Conservation (phyloP, 108 stramenopile genomes). For the Stephanodiscus minutulus region DNA sequence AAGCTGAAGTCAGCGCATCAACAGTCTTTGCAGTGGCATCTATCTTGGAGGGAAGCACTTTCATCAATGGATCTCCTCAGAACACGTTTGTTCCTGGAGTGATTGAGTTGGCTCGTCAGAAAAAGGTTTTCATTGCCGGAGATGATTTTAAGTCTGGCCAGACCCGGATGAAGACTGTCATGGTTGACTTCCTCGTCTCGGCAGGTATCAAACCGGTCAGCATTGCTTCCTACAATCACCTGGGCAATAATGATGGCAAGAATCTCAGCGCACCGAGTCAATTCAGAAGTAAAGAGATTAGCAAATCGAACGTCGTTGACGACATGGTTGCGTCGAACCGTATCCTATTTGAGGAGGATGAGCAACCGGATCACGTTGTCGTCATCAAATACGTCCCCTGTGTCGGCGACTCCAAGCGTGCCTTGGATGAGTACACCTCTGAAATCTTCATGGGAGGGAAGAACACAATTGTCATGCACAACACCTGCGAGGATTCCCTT, state of each 20-base stretch:
- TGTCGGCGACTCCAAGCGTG: conserved; percentile 97
- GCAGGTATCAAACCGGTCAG: conserved; percentile 97
- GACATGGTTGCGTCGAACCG: conserved; percentile 98
- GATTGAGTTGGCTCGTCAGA: conserved; percentile 83
- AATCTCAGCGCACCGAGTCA: conserved; percentile 95
- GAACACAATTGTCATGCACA: conserved; percentile 99
- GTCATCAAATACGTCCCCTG: conserved; percentile 98
- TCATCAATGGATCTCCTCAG: conserved; percentile 98
- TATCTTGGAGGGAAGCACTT: conserved; percentile 94
- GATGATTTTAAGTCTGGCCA: conserved; percentile 99
- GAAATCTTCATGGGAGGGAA: conserved; percentile 99
- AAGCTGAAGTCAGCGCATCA: conserved; percentile 93
- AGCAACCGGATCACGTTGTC: conserved; percentile 98
- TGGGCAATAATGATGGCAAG: conserved; percentile 98
- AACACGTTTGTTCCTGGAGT: conserved; percentile 99
- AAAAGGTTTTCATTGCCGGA: conserved; percentile 91
- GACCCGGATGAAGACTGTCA: conserved; percentile 97
- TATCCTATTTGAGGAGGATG: conserved; percentile 93
- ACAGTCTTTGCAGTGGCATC: conserved; percentile 96
- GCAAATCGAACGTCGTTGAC: conserved; percentile 98
- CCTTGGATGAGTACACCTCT: conserved; percentile 98
- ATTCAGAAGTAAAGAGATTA: conserved; percentile 98
- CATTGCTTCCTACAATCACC: conserved; percentile 98
- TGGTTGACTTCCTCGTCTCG: conserved; percentile 96
- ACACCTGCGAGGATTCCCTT: conserved; percentile 98